Conservation (phyloP, 176 grass and related monocot species). For the Phyllostachys edulis region DNA sequence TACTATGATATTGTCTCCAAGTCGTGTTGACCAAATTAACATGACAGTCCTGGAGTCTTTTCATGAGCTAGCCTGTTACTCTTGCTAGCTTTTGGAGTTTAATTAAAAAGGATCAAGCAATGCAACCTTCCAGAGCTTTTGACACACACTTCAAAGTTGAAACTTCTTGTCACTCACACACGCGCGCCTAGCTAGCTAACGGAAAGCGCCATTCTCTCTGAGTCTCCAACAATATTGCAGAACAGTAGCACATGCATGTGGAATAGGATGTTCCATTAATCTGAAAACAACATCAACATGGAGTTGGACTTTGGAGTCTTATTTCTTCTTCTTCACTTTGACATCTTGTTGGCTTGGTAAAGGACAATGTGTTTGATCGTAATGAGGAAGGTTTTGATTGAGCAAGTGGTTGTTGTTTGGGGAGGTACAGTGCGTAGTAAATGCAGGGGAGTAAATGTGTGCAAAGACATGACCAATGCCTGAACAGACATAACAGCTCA, state of each 20-base stretch:
- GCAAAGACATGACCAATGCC: slow-evolving; percentile 25
- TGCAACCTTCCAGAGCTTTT: slow-evolving; percentile 36
- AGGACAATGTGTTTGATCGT: neutral
- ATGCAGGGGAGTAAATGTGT: slow-evolving; percentile 41
- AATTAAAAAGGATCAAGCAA: slow-evolving; percentile 7
- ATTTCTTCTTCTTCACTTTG: neutral
- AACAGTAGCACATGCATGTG: neutral
- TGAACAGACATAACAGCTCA: slow-evolving; percentile 22
- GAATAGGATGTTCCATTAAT: neutral
- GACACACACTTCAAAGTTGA: slow-evolving; percentile 29
- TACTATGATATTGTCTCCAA: neutral
- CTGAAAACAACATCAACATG: neutral
- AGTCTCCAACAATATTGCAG: neutral
- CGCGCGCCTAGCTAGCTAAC: neutral
- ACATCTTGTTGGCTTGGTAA: neutral
- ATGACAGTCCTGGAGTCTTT: slow-evolving; percentile 24
- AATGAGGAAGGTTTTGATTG: neutral
- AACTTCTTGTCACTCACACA: slow-evolving; percentile 21
- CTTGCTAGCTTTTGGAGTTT: neutral
- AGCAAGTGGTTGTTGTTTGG: neutral
- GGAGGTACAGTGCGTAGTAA: slow-evolving; percentile 5
- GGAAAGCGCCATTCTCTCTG: slow-evolving; percentile 28
- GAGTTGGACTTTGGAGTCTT: neutral
- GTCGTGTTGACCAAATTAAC: slow-evolving; percentile 24
- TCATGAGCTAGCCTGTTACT: neutral